Percentiles rank a stretch among this genome's conserved stretches.
These are phyloP conservation scores for Lotus japonicus DNA, from an alignment of 306 rosid genomes.

Conservation along the genomic window DNA sequence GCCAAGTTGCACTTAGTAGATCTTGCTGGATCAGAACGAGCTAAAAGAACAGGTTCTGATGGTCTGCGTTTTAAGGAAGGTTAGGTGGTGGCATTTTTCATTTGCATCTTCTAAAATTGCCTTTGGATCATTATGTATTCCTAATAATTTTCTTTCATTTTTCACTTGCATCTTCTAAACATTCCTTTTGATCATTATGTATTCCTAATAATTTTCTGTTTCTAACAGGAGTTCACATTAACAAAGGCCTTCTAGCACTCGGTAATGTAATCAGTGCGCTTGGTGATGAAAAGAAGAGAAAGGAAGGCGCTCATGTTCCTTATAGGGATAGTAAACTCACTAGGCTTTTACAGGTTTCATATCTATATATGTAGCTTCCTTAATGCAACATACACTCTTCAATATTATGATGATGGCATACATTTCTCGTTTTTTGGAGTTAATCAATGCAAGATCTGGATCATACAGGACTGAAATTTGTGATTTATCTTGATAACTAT, in stretches of 20 bases:
- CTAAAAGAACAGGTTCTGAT: constrained; percentile 95
- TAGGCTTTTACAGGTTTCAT: constrained; percentile 85
- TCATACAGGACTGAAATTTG: constrained; percentile 3
- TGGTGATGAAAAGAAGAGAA: constrained; percentile 97
- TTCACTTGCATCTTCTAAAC: not conserved
- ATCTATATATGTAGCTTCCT: constrained; percentile 4
- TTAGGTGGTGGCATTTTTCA: constrained; percentile 18
- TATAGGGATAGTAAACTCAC: constrained; percentile 95
- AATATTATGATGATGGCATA: not conserved
- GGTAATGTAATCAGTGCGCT: constrained; percentile 98
- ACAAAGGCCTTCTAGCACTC: constrained; percentile 93
- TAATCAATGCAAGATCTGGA: not conserved
- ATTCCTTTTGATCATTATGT: not conserved
- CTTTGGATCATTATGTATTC: constrained; percentile 13
- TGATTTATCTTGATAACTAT: not conserved
- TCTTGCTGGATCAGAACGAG: constrained; percentile 99
- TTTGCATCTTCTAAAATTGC: not conserved
- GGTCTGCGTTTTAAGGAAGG: constrained; percentile 98
- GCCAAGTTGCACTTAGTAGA: constrained; percentile 95
- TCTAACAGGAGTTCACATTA: constrained; percentile 84
- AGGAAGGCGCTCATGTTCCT: constrained; percentile 90
- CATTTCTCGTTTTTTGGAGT: not conserved
- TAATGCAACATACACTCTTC: not conserved
- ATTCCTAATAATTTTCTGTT: constrained; percentile 20
- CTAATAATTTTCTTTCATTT: not conserved